Evolutionary conservation across 345 rosid species (phyloP), one percentile per base, ranked within the genome.

Genomic region (Linum trigynum): DNA sequence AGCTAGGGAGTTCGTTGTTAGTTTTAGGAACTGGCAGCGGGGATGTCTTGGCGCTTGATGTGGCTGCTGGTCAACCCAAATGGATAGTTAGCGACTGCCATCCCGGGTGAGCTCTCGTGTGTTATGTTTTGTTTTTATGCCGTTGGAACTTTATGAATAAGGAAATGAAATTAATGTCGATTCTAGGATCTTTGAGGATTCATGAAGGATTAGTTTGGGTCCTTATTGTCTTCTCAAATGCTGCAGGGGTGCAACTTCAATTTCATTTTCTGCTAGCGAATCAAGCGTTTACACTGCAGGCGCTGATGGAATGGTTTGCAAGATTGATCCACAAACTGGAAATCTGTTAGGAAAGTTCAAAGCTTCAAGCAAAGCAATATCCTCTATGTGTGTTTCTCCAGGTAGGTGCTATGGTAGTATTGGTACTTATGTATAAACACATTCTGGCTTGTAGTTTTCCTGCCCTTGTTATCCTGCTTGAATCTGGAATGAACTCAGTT

Each of bases 31-130:
- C 96, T 0, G 95, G 96, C 68, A 84, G 97, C 63, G 97, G 92
- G 55, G 97, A 90, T 76, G 85, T 94, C 59, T 76, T 90, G 70
- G 97, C 97, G n/a, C 85, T 94, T 48, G 97, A 90, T 76, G 91
- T 94, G 7, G 74, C 95, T 73, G 82, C 92, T 74, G 97, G 99
- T 79, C 95, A 84, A 73, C 77, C 88, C 61, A 88, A 83, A 75
- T 94, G 99, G 97, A 85, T 80, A 61, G 70, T 87, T 35, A 79
- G 74, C 66, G 99, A 94, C 69, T 94, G 95, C 73, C 96, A 94
- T 82, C 92, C 99, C 7, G 97, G 99, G 99, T 94, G 65, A 64
- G 89, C 45, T 64, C 57, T 56, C 63, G 45, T 12, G n/a, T 3
- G 37, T 23, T 23, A 57, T 16, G 15, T 39, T 42, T 4, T 59